phyloP scores from a whole-genome alignment of 2,329 filamentous ascomycete genomes.

The Hansfordia pulvinata region DNA sequence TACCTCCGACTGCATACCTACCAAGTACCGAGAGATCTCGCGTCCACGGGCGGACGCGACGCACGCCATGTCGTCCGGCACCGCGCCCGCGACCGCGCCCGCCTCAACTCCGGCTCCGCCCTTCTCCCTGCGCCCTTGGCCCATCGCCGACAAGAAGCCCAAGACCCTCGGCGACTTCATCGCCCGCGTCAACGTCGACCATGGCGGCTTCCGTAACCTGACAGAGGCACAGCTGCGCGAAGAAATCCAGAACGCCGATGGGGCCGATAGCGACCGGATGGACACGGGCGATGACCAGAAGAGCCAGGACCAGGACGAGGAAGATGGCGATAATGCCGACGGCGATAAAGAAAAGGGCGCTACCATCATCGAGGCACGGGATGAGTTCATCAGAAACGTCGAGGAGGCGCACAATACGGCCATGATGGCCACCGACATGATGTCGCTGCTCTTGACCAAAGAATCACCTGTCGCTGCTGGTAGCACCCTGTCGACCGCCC shows the following conservation, averaged over 20 bases:
- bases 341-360: constrained; percentile 26
- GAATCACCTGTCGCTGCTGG: constrained; percentile 59
- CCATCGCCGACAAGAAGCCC: constrained; percentile 39
- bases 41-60: too few species aligned
- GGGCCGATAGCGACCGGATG: constrained; percentile 27
- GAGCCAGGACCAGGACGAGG: constrained; percentile 31
- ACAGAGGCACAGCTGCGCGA: constrained; percentile 59
- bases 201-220: constrained; percentile 70
- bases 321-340: constrained; percentile 22
- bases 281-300: constrained; percentile 30
- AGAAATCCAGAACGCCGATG: constrained; percentile 42
- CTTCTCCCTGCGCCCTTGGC: constrained; percentile 52
- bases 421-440: constrained; percentile 62
- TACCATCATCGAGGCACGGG: constrained; percentile 30
- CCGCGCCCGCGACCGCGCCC: too few species aligned
- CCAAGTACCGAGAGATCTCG: too few species aligned
- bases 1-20: too few species aligned
- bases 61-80: too few species aligned
- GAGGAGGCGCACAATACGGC: constrained; percentile 48
- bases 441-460: constrained; percentile 76
- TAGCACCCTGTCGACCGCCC: constrained; percentile 52
- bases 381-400: constrained; percentile 43
- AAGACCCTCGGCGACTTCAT: constrained; percentile 63
- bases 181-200: constrained; percentile 61
- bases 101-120: constrained; percentile 12